phyloP scores from a whole-genome alignment of 2,329 filamentous ascomycete species.

The Nothopassalora personata region DNA sequence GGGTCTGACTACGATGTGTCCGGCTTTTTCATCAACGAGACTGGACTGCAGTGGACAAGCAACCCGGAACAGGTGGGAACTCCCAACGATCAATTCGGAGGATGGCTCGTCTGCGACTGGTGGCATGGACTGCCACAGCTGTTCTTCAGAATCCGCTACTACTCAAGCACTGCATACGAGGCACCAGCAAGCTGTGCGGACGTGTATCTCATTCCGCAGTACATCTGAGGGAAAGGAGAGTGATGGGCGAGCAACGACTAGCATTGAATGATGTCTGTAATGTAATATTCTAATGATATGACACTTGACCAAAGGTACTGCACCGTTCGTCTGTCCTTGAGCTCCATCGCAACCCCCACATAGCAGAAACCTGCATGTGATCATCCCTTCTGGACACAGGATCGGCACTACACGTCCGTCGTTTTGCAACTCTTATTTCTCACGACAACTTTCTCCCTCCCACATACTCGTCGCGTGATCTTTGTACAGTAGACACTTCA shows the following conservation, averaged over 20 bases:
- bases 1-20: conserved; percentile 8
- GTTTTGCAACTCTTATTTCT: background rate
- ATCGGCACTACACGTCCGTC: background rate
- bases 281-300: background rate
- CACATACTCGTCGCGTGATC: background rate
- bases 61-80: conserved; percentile 8
- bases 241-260: background rate
- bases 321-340: background rate
- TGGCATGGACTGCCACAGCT: conserved; percentile 32
- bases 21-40: conserved; percentile 29
- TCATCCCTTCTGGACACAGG: background rate
- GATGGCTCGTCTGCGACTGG: conserved; percentile 33
- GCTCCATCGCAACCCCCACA: background rate
- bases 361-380: background rate
- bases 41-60: conserved; percentile 30
- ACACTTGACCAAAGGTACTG: background rate
- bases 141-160: conserved; percentile 27
- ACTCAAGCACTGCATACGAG: conserved; percentile 10
- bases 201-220: conserved; percentile 26
- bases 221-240: conserved; percentile 14
- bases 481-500: background rate
- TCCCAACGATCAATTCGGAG: conserved; percentile 22
- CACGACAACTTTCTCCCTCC: background rate
- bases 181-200: conserved; percentile 30
- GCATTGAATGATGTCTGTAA: background rate